phyloP scores from a whole-genome alignment of 2,329 filamentous ascomycete species.

The Fusarium fujikuroi region DNA sequence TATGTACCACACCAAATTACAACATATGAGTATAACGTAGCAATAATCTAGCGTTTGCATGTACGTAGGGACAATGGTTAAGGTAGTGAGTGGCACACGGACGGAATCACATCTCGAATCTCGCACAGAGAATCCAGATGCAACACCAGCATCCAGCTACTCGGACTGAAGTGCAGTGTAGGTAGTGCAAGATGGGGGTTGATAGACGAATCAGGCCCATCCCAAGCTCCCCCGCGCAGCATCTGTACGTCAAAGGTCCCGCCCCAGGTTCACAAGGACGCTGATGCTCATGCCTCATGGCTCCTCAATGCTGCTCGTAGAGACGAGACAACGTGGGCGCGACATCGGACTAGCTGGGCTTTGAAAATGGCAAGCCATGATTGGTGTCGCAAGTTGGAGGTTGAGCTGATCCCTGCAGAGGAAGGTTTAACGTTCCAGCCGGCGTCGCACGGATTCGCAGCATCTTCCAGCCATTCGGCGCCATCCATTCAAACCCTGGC shows the following conservation, averaged over 20 bases:
- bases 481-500: constrained; percentile 29
- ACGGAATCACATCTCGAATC: constrained; percentile 37
- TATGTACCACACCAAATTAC: constrained; percentile 5
- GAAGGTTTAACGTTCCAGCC: constrained; percentile 45
- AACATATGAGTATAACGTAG: constrained; percentile 8
- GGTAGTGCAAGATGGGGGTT: constrained; percentile 30
- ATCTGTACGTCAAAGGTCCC: constrained; percentile 45
- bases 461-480: constrained; percentile 41
- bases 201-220: constrained; percentile 37
- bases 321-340: constrained; percentile 39
- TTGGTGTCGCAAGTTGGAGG: constrained; percentile 45
- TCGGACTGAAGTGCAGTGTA: constrained; percentile 24
- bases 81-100: constrained; percentile 14
- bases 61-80: constrained; percentile 21
- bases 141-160: constrained; percentile 39
- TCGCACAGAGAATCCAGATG: constrained; percentile 24
- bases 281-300: constrained; percentile 24
- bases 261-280: constrained; percentile 24
- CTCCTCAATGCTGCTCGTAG: neutral
- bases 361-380: constrained; percentile 47
- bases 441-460: constrained; percentile 40
- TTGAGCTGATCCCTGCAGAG: constrained; percentile 38
- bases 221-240: constrained; percentile 41
- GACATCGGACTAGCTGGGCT: constrained; percentile 48
- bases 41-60: constrained; percentile 16